Conservation (phyloP, 495 filamentous ascomycete genomes). For the Tuber calosporum region DNA sequence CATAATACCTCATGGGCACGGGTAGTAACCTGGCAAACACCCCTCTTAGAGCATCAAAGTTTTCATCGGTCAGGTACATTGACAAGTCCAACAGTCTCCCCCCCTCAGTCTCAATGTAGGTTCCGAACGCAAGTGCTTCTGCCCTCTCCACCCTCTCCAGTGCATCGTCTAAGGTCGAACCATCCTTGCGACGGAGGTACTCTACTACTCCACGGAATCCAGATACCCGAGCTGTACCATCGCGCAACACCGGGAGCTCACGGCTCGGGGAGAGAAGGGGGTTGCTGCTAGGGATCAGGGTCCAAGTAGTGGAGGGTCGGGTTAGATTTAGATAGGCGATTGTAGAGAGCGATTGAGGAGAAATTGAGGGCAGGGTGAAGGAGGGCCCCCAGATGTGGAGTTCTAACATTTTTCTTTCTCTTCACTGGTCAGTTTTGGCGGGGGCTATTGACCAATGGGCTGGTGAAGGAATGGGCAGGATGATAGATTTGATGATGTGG, state of each 20-base stretch:
- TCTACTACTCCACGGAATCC: conserved; percentile 69
- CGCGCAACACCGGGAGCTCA: conserved; percentile 67
- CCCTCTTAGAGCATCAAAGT: conserved; percentile 50
- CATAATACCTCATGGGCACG: conserved; percentile 73
- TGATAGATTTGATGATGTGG: background rate
- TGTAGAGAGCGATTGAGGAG: conserved; percentile 74
- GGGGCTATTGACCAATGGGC: background rate
- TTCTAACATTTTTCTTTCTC: conserved; percentile 50
- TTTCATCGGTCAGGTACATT: conserved; percentile 79
- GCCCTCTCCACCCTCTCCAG: conserved; percentile 44
- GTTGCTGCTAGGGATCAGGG: conserved; percentile 67
- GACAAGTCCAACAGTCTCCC: conserved; percentile 66
- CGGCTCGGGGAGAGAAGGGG: conserved; percentile 66
- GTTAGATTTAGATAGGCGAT: conserved; percentile 61
- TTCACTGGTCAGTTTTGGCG: background rate
- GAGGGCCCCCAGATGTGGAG: conserved; percentile 89
- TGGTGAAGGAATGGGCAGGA: background rate
- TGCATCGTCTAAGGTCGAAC: conserved; percentile 14
- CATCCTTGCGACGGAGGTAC: conserved; percentile 54
- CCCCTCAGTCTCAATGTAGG: conserved; percentile 59
- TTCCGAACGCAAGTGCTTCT: conserved; percentile 44
- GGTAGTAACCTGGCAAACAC: conserved; percentile 47
- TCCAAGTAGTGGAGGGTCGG: conserved; percentile 58
- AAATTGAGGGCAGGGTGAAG: conserved; percentile 79
- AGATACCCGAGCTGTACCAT: conserved; percentile 57